Percentiles rank a stretch among this genome's conserved stretches.
Conservation (phyloP, 768 basidiomycete genomes). For the Leccinum subgranulosum region DNA sequence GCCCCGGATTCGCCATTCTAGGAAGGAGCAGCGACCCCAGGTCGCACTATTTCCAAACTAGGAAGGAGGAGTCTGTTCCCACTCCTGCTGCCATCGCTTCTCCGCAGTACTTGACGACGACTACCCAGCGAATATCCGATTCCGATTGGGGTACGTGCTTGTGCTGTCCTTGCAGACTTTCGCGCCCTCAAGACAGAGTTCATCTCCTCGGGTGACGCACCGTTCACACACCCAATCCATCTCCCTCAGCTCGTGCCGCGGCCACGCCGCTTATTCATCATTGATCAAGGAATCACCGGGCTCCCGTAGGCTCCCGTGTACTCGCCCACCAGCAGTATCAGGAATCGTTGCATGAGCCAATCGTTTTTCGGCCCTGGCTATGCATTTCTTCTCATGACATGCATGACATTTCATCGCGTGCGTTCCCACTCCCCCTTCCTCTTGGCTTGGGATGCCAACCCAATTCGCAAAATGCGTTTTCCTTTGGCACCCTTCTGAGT, state of each 20-base stretch:
- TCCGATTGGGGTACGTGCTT: neutral
- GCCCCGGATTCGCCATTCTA: slow-evolving; percentile 24
- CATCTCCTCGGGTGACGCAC: slow-evolving; percentile 19
- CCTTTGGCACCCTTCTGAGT: slow-evolving; percentile 2
- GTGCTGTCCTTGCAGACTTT: neutral
- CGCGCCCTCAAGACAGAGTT: neutral
- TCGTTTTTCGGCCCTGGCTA: neutral
- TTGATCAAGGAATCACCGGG: slow-evolving; percentile 11
- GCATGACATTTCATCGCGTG: neutral
- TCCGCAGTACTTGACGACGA: slow-evolving; percentile 23
- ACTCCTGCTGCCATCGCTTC: slow-evolving; percentile 15
- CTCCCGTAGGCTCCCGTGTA: slow-evolving; percentile 23
- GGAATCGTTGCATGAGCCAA: slow-evolving; percentile 3
- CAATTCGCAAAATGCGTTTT: neutral
- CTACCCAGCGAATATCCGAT: slow-evolving; percentile 14
- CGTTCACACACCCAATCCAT: slow-evolving; percentile 9
- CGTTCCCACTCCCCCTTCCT: neutral
- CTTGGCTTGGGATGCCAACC: neutral
- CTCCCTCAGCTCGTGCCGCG: neutral
- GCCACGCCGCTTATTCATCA: slow-evolving; percentile 10
- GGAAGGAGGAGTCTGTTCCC: slow-evolving; percentile 10
- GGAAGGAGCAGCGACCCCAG: neutral
- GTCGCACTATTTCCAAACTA: neutral
- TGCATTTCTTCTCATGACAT: slow-evolving; percentile 1
- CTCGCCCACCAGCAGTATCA: slow-evolving; percentile 5